These are phyloP conservation scores for Aspergillus sp. DNA, from an alignment of 2,329 filamentous ascomycete species.

Conservation along the genomic window DNA sequence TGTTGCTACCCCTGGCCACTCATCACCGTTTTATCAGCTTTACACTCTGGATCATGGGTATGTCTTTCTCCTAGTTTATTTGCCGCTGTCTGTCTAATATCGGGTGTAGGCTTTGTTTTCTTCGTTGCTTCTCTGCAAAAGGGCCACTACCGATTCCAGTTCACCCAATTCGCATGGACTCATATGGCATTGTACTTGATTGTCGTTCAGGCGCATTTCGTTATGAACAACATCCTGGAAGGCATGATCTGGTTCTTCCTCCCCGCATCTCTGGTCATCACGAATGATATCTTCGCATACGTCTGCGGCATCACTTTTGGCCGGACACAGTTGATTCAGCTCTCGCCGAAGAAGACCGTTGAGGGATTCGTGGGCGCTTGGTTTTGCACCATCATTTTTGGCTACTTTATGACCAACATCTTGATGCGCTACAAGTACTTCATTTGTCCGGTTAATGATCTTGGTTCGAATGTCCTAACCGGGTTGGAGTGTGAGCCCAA, in stretches of 20 bases:
- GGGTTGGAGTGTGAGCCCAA: conserved; percentile 88
- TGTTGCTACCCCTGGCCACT: conserved; percentile 87
- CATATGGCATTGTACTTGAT: conserved; percentile 99
- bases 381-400: conserved; percentile 90
- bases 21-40: conserved; percentile 99
- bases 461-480: conserved; percentile 89
- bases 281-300: conserved; percentile 98
- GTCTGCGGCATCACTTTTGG: conserved; percentile 97
- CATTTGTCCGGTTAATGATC: conserved; percentile 94
- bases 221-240: conserved; percentile 99
- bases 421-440: conserved; percentile 94
- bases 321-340: conserved; percentile 92
- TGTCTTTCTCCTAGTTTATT: conserved; percentile 30
- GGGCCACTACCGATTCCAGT: conserved; percentile 96
- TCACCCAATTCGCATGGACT: conserved; percentile 98
- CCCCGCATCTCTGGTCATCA: conserved; percentile 90
- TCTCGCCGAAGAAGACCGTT: conserved; percentile 98
- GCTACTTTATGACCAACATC: conserved; percentile 75
- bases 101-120: conserved; percentile 78
- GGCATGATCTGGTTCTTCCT: conserved; percentile 99
- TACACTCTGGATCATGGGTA: conserved; percentile 94
- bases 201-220: conserved; percentile 95
- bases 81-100: not conserved
- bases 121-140: conserved; percentile 94
- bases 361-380: conserved; percentile 96